phyloP scores from a whole-genome alignment of 2,329 filamentous ascomycete genomes.

The Xylariales sp. region DNA sequence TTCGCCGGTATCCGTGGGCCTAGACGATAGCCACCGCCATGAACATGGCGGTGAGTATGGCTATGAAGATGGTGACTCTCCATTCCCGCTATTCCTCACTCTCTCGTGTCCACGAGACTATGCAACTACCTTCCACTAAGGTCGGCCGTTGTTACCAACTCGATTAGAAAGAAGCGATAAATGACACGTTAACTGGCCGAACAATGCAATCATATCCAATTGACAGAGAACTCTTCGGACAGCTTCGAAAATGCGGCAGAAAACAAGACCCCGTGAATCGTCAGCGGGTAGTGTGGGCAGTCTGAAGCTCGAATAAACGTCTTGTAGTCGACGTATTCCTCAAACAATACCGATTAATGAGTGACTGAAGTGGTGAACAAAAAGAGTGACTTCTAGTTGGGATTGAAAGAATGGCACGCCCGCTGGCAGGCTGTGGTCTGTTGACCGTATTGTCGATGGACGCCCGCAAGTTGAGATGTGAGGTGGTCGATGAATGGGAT shows the following conservation, averaged over 20 bases:
- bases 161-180: not conserved
- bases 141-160: not conserved
- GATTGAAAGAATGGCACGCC: conserved; percentile 53
- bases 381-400: conserved; percentile 37
- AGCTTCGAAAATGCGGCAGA: not conserved
- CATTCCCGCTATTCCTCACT: conserved; percentile 12
- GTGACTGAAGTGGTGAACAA: conserved; percentile 22
- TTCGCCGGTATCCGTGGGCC: conserved; percentile 15
- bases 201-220: not conserved
- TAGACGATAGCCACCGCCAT: conserved; percentile 19
- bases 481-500: conserved; percentile 23
- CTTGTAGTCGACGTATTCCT: not conserved
- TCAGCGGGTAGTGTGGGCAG: no score
- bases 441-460: conserved; percentile 31
- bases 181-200: no score
- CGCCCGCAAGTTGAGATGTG: conserved; percentile 18
- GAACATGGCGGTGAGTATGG: conserved; percentile 11
- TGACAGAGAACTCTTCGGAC: not conserved
- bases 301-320: not conserved
- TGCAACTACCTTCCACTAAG: no score
- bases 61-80: conserved; percentile 8
- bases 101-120: conserved; percentile 7
- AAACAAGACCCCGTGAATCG: no score
- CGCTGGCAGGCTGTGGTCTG: conserved; percentile 46
- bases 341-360: conserved; percentile 15